These are phyloP conservation scores for Cyphellophora attinorum DNA, from an alignment of 2,329 filamentous ascomycete species.

Conservation along the genomic window DNA sequence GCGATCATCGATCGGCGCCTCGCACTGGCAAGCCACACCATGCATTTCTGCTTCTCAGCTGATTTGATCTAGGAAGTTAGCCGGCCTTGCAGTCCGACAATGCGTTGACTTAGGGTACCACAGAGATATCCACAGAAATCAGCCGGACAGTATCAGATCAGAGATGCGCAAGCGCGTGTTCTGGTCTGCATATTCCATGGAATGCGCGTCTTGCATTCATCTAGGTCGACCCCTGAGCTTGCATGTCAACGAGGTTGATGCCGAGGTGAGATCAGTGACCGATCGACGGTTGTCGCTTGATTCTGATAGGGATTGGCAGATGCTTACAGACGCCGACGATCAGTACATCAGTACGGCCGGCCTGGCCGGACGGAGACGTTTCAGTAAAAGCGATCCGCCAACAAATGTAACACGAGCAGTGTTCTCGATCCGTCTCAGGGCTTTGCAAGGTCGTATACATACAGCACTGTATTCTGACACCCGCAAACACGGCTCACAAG, in stretches of 20 bases:
- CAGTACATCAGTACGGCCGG: too few relatives aligned
- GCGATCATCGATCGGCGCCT: conserved; percentile 20
- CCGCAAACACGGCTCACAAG: too few relatives aligned
- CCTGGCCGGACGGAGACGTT: too few relatives aligned
- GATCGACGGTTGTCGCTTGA: not conserved
- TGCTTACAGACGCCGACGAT: too few relatives aligned
- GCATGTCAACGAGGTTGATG: conserved; percentile 20
- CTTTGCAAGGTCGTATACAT: too few relatives aligned
- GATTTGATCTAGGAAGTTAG: conserved; percentile 19
- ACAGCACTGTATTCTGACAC: too few relatives aligned
- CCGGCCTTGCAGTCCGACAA: conserved; percentile 23
- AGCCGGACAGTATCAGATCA: conserved; percentile 7
- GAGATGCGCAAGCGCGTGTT: conserved; percentile 22
- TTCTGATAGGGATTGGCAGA: not conserved
- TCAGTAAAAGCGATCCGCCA: too few relatives aligned
- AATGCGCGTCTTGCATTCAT: conserved; percentile 17
- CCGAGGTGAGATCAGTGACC: conserved; percentile 17
- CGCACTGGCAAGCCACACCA: conserved; percentile 17
- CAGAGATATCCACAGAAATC: conserved; percentile 12
- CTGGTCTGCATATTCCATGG: conserved; percentile 21
- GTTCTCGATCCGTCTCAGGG: too few relatives aligned
- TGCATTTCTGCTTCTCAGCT: not conserved
- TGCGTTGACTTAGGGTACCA: conserved; percentile 27
- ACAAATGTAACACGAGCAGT: too few relatives aligned
- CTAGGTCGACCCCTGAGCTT: conserved; percentile 22